phyloP scores from a whole-genome alignment of 116 monocot genomes.

The Dioscorea cayenensis region DNA sequence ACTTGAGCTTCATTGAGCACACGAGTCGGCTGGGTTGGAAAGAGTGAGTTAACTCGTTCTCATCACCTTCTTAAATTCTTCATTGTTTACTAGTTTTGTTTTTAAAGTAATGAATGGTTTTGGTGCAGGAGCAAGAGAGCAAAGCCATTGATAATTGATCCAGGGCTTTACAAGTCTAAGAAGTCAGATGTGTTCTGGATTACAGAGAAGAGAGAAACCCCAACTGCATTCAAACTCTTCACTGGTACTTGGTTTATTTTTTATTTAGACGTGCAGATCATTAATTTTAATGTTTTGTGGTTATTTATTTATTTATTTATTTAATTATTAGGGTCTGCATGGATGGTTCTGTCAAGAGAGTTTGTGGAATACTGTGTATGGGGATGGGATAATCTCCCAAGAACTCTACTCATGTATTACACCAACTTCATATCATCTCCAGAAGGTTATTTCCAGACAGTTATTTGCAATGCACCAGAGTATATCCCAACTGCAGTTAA shows the following conservation, averaged over 20 bases:
- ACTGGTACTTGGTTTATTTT: constrained; percentile 23
- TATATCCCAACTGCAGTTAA: constrained; percentile 30
- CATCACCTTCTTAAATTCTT: neutral
- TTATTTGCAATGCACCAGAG: constrained; percentile 35
- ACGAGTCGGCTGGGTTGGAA: constrained; percentile 76
- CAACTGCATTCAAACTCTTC: constrained; percentile 54
- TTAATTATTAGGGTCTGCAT: constrained; percentile 32
- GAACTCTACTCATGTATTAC: constrained; percentile 61
- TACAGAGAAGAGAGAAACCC: constrained; percentile 39
- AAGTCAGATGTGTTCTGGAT: constrained; percentile 59
- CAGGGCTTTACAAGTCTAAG: constrained; percentile 43
- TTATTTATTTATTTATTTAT: neutral
- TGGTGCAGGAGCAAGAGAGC: constrained; percentile 33
- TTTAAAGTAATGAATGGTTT: neutral
- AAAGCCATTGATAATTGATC: constrained; percentile 60
- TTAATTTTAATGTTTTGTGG: neutral
- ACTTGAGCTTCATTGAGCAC: constrained; percentile 68
- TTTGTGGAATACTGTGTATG: constrained; percentile 41
- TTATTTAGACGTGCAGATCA: neutral
- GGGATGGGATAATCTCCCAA: constrained; percentile 54
- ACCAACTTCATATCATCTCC: constrained; percentile 54
- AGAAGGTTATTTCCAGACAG: constrained; percentile 62
- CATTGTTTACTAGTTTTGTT: neutral
- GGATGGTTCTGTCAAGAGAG: constrained; percentile 36
- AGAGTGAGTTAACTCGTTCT: constrained; percentile 34